These are phyloP conservation scores for Solanum etuberosum DNA, from an alignment of 257 asterid genomes.

Conservation along the genomic window DNA sequence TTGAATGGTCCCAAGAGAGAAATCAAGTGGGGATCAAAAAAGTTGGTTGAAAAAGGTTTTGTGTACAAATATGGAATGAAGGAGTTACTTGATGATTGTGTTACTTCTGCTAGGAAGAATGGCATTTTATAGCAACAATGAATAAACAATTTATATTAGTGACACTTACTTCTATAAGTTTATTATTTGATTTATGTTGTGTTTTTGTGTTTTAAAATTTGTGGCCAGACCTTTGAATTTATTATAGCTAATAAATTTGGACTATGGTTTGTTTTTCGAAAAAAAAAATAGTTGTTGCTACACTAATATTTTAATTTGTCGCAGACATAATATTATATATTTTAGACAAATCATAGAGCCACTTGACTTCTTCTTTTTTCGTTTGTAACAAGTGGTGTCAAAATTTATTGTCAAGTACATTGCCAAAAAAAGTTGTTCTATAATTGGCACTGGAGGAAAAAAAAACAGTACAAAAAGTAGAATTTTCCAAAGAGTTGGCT, in stretches of 20 bases:
- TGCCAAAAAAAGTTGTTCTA: background rate
- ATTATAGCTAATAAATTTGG: no score
- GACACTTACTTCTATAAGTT: no score
- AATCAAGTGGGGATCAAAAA: conserved; percentile 37
- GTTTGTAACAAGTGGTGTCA: background rate
- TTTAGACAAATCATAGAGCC: background rate
- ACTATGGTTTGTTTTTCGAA: no score
- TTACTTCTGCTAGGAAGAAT: conserved; percentile 23
- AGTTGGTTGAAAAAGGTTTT: conserved; percentile 45
- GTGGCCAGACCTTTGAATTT: no score
- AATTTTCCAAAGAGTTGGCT: background rate
- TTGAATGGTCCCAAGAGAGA: conserved; percentile 35
- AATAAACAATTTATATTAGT: no score
- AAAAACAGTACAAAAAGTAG: background rate
- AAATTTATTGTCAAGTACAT: background rate
- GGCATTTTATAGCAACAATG: background rate
- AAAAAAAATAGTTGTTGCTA: no score
- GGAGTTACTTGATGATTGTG: conserved; percentile 13
- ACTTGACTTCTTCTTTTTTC: background rate
- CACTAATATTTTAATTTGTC: no score
- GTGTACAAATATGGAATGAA: conserved; percentile 25
- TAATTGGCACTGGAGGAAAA: background rate
- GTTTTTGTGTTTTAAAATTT: no score
- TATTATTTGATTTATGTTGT: no score
- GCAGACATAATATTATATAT: background rate